Evolutionary conservation across 768 basidiomycete genomes (phyloP).

Genomic region (Termitomyces heimii): DNA sequence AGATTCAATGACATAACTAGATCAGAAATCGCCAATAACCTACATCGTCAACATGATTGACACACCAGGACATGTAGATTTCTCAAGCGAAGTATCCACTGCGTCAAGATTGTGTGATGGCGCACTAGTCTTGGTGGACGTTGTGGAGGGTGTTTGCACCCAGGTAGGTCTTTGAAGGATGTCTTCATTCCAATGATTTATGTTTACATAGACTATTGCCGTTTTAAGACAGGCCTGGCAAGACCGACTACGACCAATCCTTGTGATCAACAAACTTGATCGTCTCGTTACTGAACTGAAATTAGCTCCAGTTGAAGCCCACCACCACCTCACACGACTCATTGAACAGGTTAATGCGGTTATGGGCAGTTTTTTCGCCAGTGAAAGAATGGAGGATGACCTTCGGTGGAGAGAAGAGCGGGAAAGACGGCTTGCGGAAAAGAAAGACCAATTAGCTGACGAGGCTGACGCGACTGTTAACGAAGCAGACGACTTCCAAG

Average conservation of each 20-base stretch:
- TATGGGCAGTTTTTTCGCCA: conserved; percentile 94
- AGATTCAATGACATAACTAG: conserved; percentile 25
- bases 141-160: conserved; percentile 96
- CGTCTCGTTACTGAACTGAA: conserved; percentile 91
- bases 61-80: conserved; percentile 98
- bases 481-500: conserved; percentile 70
- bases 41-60: conserved; percentile 96
- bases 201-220: conserved; percentile 71
- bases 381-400: conserved; percentile 96
- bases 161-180: conserved; percentile 46
- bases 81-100: conserved; percentile 94
- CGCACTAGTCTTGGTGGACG: conserved; percentile 91
- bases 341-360: conserved; percentile 98
- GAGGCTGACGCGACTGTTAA: conserved; percentile 56
- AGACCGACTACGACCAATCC: conserved; percentile 81
- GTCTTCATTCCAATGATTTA: background rate
- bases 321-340: conserved; percentile 87
- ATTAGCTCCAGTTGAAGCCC: conserved; percentile 85
- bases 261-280: conserved; percentile 97
- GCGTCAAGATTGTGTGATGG: conserved; percentile 94
- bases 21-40: conserved; percentile 53
- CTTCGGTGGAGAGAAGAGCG: conserved; percentile 90
- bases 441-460: conserved; percentile 66
- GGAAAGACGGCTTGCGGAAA: conserved; percentile 71
- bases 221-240: conserved; percentile 94